Evolutionary conservation across 2,329 filamentous ascomycete genomes (phyloP).

Genomic region (Nigrospora oryzae): DNA sequence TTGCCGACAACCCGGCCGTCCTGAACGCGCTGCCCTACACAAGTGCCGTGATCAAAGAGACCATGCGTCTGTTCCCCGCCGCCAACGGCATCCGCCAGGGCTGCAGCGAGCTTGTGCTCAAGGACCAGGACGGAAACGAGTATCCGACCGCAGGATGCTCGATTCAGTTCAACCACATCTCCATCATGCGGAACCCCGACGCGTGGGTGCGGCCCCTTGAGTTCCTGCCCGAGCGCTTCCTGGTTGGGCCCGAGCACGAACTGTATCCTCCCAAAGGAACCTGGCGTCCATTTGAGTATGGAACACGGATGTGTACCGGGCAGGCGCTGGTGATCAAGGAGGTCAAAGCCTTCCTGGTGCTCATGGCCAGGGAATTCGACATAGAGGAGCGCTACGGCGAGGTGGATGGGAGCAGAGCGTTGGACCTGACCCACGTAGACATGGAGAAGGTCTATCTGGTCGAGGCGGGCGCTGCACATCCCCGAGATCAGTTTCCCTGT

Average conservation of each 20-base stretch:
- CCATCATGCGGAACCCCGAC: conserved; percentile 4
- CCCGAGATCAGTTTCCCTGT: conserved; percentile 15
- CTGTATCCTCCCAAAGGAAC: conserved; percentile 25
- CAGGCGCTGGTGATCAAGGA: conserved; percentile 14
- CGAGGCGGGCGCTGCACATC: conserved; percentile 16
- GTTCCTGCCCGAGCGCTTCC: conserved; percentile 19
- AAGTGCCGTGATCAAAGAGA: conserved; percentile 5
- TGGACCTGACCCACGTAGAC: conserved; percentile 15
- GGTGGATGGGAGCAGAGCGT: conserved; percentile 11
- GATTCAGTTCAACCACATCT: conserved; percentile 1
- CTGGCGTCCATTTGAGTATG: conserved; percentile 8
- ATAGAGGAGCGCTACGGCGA: conserved; percentile 18
- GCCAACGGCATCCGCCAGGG: conserved; percentile 34
- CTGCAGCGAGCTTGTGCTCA: background rate
- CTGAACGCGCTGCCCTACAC: conserved; percentile 3
- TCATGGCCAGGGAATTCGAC: conserved; percentile 17
- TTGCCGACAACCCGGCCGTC: conserved; percentile 31
- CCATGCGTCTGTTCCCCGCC: conserved; percentile 17
- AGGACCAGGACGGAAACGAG: conserved; percentile 1
- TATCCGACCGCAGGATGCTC: background rate
- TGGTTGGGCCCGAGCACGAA: conserved; percentile 23
- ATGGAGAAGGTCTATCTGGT: conserved; percentile 16
- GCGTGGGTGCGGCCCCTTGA: conserved; percentile 3
- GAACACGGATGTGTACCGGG: conserved; percentile 6
- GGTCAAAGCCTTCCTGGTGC: conserved; percentile 14